Base-by-base conservation (phyloP, 1,284 basidiomycete genomes). In the Phaffia rhodozyma region DNA sequence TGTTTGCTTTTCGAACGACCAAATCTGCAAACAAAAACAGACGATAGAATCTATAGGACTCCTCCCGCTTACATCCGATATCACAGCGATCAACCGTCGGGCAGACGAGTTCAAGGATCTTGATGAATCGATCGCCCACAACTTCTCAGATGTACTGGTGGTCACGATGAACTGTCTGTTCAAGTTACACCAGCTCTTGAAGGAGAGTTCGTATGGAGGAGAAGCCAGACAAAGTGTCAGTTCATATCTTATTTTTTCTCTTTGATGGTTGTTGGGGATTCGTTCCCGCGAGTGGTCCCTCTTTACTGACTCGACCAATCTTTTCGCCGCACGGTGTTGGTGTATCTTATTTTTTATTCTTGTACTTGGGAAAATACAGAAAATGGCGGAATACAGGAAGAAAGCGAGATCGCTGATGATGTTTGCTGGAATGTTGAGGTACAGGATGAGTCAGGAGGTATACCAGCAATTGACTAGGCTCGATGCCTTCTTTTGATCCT, bases 101-200 rank as follows among this genome's bases (percentile, higher is more conserved):
- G 89, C 91, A 5, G 90, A 96, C 71, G 88, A 92, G 70, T 93
- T 97, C 79, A 87, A 87, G 73, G 84, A 88, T 50, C 86, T 96
- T 65, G 91, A 97, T 71, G 79, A 81, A 66, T 82, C 87, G 5
- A 79, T 97, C 70, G 88, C 93, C 68, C 83, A 87, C 67, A 97
- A 96, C 76, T 78, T 97, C 72, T 89, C 91, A 72, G 84, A 85
- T 5, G 88, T 96, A 72, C 81, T 97, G 49, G 83, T 91, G 32
- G 83, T 93, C 61, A 87, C 89, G n/a, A 98, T 97, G 94, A 90
- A 92, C 72, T 85, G 86, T 30, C 82, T 98, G 32, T 87, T 87
- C 67, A 83, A 82, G 27, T 81, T 91, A 11, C 86, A 91, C 69
- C 84, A 86, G 67, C 82, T 82, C 68, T 78, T 85, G 64, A 93